Base-by-base conservation (phyloP, 139 green algal genomes). In the Coelastrella sp. region DNA sequence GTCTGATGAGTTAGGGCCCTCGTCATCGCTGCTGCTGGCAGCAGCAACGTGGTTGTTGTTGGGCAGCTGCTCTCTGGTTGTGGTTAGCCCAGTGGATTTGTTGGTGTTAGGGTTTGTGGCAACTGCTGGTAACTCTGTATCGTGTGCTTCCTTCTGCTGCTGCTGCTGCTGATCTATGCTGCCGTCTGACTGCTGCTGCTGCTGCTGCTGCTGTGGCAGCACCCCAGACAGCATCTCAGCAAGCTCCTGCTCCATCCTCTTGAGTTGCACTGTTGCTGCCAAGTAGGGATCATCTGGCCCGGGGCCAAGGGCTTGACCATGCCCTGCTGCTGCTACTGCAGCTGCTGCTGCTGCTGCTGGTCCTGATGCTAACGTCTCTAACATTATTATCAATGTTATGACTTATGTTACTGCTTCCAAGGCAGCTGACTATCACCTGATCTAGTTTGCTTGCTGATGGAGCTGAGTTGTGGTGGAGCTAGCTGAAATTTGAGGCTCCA, bases 201-300 rank as follows among this genome's bases (percentile, higher is more conserved):
- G 25, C 71, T 79, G 43, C 71, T 79, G 41, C 71, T 62, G 43
- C 71, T 63, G 43, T 27, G 32, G n/a, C 41, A 63, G 41, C 27
- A 21, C 53, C 27, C 19, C 53, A 45, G 32, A 7, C 6, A 48
- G 64, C 64, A 43, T 41, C 13, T 23, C n/a, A 19, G 64, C 64
- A 13, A 48, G 64, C n/a, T 73, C 13, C 27, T 73, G 64, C 64
- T 73, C 64, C 34, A 41, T 43, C 9, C 19, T 19, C 64, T 48
- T 27, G 7, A 43, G 34, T 17, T 41, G 13, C 19, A 27, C 64
- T 34, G 34, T 43, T 48, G 64, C 64, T 15, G n/a, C 19, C n/a
- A 64, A 64, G 53, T 32, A 64, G 19, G 27, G 21, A n/a, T 64
- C 53, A 64, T 64, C 53, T 15, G 53, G 19, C 48, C 17, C 13